Percentiles rank a stretch among this genome's conserved stretches.
phyloP scores from a whole-genome alignment of 2,329 filamentous ascomycete species.

The Karstenula rhodostoma region DNA sequence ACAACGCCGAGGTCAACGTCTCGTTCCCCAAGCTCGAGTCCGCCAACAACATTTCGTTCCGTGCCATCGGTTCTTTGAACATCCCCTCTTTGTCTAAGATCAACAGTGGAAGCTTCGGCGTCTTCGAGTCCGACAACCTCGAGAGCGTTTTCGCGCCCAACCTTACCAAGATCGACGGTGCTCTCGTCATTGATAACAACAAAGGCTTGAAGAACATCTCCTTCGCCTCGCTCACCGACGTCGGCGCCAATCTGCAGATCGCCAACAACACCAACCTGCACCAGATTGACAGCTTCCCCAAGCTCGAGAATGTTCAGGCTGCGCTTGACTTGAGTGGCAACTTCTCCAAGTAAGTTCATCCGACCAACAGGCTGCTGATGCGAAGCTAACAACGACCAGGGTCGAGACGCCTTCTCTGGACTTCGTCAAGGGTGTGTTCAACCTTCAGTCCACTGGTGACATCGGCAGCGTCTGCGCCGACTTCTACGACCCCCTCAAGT shows the following conservation, averaged over 20 bases:
- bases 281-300: conserved; percentile 71
- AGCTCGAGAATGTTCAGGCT: conserved; percentile 74
- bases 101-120: conserved; percentile 76
- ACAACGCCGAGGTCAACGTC: conserved; percentile 75
- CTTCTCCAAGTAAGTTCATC: conserved; percentile 76
- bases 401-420: conserved; percentile 69
- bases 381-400: conserved; percentile 58
- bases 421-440: conserved; percentile 59
- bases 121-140: conserved; percentile 79
- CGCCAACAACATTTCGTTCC: conserved; percentile 82
- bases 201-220: conserved; percentile 73
- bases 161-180: conserved; percentile 70
- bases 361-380: not conserved
- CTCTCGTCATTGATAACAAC: conserved; percentile 67
- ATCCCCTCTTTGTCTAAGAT: conserved; percentile 77
- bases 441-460: conserved; percentile 57
- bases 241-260: conserved; percentile 83
- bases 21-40: conserved; percentile 79
- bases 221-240: conserved; percentile 70
- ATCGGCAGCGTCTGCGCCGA: conserved; percentile 50
- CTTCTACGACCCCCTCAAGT: conserved; percentile 52
- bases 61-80: conserved; percentile 77
- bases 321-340: conserved; percentile 85
- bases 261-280: conserved; percentile 85
- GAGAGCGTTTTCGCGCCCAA: conserved; percentile 69